phyloP scores from a whole-genome alignment of 1,284 basidiomycete species.

The Moesziomyces antarcticus region DNA sequence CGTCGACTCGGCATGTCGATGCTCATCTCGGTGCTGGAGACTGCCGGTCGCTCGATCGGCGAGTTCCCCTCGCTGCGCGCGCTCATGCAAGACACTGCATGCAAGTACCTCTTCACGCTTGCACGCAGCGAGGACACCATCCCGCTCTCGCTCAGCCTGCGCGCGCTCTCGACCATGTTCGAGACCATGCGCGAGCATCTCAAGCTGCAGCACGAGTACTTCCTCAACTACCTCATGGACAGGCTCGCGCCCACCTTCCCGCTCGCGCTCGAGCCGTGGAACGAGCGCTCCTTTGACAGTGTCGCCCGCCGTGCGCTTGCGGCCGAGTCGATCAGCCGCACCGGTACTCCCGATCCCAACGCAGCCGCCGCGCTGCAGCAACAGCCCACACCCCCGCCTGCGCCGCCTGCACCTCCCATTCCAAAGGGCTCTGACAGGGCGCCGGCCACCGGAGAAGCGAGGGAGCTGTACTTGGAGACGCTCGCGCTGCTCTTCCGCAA shows the following conservation, averaged over 20 bases:
- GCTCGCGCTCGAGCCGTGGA: conserved; percentile 65
- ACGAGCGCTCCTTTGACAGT: conserved; percentile 64
- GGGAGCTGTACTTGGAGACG: conserved; percentile 90
- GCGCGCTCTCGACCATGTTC: conserved; percentile 87
- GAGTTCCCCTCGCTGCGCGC: conserved; percentile 76
- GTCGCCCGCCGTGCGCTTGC: conserved; percentile 38
- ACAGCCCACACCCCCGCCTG: conserved; percentile 71
- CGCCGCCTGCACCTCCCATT: conserved; percentile 71
- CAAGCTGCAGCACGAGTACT: conserved; percentile 96
- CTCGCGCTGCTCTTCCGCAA: conserved; percentile 78
- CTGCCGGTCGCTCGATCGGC: conserved; percentile 78
- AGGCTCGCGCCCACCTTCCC: conserved; percentile 73
- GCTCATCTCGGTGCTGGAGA: conserved; percentile 89
- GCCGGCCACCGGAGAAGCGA: conserved; percentile 77
- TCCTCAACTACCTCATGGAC: conserved; percentile 91
- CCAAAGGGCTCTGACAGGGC: conserved; percentile 75
- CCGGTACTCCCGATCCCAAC: conserved; percentile 17
- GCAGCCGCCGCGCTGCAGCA: conserved; percentile 14
- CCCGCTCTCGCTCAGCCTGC: conserved; percentile 82
- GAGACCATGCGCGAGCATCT: conserved; percentile 86
- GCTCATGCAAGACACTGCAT: conserved; percentile 86
- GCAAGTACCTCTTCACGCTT: conserved; percentile 87
- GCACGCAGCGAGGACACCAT: conserved; percentile 79
- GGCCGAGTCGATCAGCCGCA: conserved; percentile 21
- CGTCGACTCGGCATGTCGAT: conserved; percentile 88